A percentile compares a stretch with the other conserved stretches of the same genome.
Evolutionary conservation across 768 basidiomycete genomes (phyloP).

Genomic region (Trametes meyenii): DNA sequence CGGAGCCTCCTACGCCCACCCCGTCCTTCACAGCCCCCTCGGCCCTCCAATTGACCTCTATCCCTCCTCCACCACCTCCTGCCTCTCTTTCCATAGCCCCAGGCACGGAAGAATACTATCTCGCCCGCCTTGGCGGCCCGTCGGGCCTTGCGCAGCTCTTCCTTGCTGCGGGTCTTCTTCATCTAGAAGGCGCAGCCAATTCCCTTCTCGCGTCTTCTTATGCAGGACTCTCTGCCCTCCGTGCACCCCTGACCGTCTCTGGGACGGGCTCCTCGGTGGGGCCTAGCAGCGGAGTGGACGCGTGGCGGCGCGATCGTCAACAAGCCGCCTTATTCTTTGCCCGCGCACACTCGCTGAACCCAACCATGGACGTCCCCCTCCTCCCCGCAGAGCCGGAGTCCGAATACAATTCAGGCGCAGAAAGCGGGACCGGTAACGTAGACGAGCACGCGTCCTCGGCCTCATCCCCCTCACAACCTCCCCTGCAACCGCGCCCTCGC

Average conservation of each 20-base stretch:
- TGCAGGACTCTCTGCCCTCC: slow-evolving; percentile 77
- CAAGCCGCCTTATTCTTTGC: slow-evolving; percentile 74
- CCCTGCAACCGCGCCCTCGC: neutral
- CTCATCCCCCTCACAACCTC: neutral
- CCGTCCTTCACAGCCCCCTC: neutral
- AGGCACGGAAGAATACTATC: slow-evolving; percentile 62
- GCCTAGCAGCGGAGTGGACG: slow-evolving; percentile 57
- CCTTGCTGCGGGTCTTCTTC: slow-evolving; percentile 75
- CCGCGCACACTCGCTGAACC: slow-evolving; percentile 60
- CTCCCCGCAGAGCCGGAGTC: slow-evolving; percentile 51
- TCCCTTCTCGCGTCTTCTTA: slow-evolving; percentile 73
- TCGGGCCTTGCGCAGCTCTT: slow-evolving; percentile 73
- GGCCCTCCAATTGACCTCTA: slow-evolving; percentile 30
- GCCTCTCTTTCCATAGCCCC: slow-evolving; percentile 43
- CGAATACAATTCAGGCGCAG: slow-evolving; percentile 25
- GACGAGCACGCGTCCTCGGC: neutral
- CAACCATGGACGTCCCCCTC: slow-evolving; percentile 68
- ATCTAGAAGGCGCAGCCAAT: slow-evolving; percentile 80
- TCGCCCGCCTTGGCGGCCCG: slow-evolving; percentile 68
- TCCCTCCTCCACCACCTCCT: slow-evolving; percentile 34
- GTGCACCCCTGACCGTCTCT: slow-evolving; percentile 55
- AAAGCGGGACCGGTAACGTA: slow-evolving; percentile 13
- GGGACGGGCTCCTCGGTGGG: slow-evolving; percentile 11
- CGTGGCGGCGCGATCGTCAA: slow-evolving; percentile 76
- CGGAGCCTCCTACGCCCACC: slow-evolving; percentile 16